A percentile compares a stretch with the other conserved stretches of the same genome.
phyloP scores from a whole-genome alignment of 2,329 filamentous ascomycete genomes.

The Penicillium occitanis region DNA sequence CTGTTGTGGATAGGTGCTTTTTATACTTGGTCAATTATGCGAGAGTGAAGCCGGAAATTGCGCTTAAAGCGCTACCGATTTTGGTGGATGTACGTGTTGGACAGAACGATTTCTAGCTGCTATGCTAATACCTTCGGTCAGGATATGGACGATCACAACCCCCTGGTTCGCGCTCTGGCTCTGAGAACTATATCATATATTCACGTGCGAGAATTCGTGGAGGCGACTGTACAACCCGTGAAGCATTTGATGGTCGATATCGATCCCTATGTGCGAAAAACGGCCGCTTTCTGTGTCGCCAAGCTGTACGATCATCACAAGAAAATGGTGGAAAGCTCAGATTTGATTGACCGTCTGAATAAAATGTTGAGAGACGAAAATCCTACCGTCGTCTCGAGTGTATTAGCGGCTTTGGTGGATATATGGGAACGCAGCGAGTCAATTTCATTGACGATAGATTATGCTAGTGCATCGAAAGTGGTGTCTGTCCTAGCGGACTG shows the following conservation, averaged over 20 bases:
- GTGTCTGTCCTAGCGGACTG: conserved; percentile 94
- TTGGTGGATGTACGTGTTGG: conserved; percentile 64
- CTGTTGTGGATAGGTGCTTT: conserved; percentile 71
- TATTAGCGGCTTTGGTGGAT: conserved; percentile 86
- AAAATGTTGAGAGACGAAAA: conserved; percentile 90
- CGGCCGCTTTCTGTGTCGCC: conserved; percentile 91
- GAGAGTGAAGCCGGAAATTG: conserved; percentile 88
- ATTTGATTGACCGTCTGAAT: conserved; percentile 90
- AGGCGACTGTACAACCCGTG: conserved; percentile 80
- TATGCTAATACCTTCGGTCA: too few relatives aligned
- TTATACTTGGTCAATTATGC: conserved; percentile 97
- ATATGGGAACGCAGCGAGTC: conserved; percentile 98
- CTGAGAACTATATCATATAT: conserved; percentile 96
- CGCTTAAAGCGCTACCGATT: conserved; percentile 86
- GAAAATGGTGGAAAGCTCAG: conserved; percentile 82
- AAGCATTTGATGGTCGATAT: conserved; percentile 79
- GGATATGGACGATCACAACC: conserved; percentile 87
- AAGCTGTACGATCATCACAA: conserved; percentile 97
- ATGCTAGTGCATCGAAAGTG: conserved; percentile 95
- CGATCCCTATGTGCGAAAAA: conserved; percentile 97
- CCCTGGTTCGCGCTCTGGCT: conserved; percentile 85
- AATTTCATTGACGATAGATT: conserved; percentile 97
- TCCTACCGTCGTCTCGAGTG: conserved; percentile 93
- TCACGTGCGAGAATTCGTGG: conserved; percentile 92
- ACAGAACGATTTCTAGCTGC: too few relatives aligned